Evolutionary conservation across 495 filamentous ascomycete species (phyloP), one percentile per base, ranked within the genome.

Genomic region (Neurospora sp.): DNA sequence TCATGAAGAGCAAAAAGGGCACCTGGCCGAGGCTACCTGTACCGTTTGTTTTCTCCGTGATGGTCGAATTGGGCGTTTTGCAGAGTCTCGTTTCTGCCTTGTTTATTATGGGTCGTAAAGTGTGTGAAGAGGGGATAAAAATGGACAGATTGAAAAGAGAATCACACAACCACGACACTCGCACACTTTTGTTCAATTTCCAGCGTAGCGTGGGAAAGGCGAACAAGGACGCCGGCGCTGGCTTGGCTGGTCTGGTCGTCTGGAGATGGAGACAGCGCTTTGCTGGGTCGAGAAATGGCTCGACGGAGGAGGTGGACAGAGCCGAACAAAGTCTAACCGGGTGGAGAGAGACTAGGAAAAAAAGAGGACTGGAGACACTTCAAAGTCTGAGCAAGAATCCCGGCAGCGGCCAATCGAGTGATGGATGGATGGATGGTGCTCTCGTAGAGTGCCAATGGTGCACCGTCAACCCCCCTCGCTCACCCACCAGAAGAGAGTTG

Each of bases 1-100:
- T 78, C 76, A 81, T 79, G 78, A 65, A 37, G 22, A 65, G 31
- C 22, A 65, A 65, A 65, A 18, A 65, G 53, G 53, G 53, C 53
- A 65, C 53, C 53, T 65, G 53, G 53, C 53, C 53, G 27, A 65
- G 53, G 53, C 53, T 65, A 65, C 53, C 53, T 65, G 27, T 61
- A 31, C 48, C 27, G 27, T 27, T 27, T 27, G 27, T 27, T 27
- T 27, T 27, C 27, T 27, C 0, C 0, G 53, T 9, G 53, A 65
- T 18, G 53, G 53, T 35, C 53, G 53, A 59, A 59, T 27, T 35
- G 53, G 31, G 53, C 14, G 53, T 35, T 35, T 14, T 27, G 27
- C 27, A 65, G 53, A 61, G 53, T 31, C 22, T 31, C 22, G 11
- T 31, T 16, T 61, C 53, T 61, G 53, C 14, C 27, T 61, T 16